A percentile compares a stretch with the other conserved stretches of the same genome.
These are phyloP conservation scores for Actinomortierella ambigua DNA, from an alignment of 371 early-diverging fungal genomes.

Conservation along the genomic window DNA sequence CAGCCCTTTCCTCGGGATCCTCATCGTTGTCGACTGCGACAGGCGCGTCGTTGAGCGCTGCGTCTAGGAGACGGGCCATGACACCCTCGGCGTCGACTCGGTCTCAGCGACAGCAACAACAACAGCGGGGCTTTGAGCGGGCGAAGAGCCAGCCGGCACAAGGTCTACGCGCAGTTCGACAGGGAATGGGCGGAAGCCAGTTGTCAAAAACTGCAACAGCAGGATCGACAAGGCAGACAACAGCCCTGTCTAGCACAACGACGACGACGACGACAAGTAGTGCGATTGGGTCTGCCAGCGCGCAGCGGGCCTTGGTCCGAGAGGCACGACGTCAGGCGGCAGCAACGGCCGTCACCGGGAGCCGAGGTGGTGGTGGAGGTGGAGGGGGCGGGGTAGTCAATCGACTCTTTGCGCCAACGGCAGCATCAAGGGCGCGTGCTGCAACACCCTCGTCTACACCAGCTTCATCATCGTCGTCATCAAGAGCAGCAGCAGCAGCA, in stretches of 20 bases:
- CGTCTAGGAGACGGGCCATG: neutral
- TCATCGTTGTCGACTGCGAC: neutral
- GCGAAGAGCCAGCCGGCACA: constrained; percentile 9
- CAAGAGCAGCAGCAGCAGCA: no score
- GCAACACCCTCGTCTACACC: no score
- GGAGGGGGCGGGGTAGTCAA: no score
- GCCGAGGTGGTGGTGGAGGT: no score
- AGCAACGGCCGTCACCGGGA: neutral
- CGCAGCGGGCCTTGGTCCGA: constrained; percentile 21
- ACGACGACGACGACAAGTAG: neutral
- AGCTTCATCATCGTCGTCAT: no score
- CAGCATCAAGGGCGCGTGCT: no score
- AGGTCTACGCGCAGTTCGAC: constrained; percentile 8
- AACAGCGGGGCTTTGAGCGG: neutral
- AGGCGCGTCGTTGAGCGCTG: no score
- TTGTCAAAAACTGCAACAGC: constrained; percentile 5
- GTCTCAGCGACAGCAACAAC: neutral
- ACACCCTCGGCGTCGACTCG: neutral
- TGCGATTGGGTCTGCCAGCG: constrained; percentile 27
- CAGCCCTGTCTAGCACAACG: neutral
- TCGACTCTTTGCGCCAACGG: no score
- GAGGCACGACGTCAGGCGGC: constrained; percentile 20
- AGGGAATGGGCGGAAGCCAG: constrained; percentile 14
- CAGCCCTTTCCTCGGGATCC: constrained; percentile 3
- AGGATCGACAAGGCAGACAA: neutral